phyloP scores from a whole-genome alignment of 2,329 filamentous ascomycete species.

The Botrytis medusae region DNA sequence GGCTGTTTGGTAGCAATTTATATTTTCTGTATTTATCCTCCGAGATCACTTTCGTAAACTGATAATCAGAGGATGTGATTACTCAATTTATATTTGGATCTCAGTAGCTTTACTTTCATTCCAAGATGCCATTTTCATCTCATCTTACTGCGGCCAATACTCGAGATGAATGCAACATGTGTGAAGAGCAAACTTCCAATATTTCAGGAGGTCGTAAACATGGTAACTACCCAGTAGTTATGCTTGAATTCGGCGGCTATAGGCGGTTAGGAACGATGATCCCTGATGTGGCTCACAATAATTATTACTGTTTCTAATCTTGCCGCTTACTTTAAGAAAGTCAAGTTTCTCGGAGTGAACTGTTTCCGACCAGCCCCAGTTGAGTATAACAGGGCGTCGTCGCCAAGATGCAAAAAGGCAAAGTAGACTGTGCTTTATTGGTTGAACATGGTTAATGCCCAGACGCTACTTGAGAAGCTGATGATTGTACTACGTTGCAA shows the following conservation, averaged over 20 bases:
- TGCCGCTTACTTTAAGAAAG: not conserved
- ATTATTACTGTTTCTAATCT: not conserved
- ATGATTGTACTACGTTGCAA: not conserved
- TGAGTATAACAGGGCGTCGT: not conserved
- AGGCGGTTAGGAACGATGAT: not conserved
- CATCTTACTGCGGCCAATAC: not conserved
- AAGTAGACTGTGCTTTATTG: not conserved
- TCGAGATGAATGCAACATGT: no score
- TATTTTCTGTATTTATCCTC: not conserved
- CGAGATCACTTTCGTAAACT: not conserved
- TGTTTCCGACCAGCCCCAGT: not conserved
- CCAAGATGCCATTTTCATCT: not conserved
- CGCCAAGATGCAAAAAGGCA: not conserved
- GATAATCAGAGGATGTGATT: not conserved
- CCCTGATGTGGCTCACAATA: not conserved
- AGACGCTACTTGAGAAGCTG: not conserved
- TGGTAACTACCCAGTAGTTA: not conserved
- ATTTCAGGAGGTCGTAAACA: not conserved
- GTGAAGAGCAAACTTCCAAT: not conserved
- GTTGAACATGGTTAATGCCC: not conserved
- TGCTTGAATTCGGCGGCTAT: not conserved
- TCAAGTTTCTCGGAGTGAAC: not conserved
- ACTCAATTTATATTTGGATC: not conserved
- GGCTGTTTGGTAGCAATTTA: no score
- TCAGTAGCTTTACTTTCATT: not conserved